A percentile compares a stretch with the other conserved stretches of the same genome.
These are phyloP conservation scores for Neonectria ditissima DNA, from an alignment of 2,329 filamentous ascomycete genomes.

Conservation along the genomic window DNA sequence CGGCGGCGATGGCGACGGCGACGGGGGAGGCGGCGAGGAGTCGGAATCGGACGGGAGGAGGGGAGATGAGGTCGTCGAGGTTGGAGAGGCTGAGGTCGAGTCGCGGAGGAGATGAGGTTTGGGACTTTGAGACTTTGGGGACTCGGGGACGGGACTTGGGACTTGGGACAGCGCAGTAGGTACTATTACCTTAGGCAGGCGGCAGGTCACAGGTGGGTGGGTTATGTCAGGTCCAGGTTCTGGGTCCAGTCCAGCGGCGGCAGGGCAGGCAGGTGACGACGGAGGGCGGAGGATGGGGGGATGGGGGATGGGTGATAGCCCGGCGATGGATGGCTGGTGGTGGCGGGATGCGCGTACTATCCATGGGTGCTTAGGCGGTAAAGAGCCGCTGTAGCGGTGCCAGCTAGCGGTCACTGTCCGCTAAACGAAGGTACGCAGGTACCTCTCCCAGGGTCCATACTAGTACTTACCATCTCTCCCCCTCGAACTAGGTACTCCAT, in stretches of 20 bases:
- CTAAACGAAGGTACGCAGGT: background rate
- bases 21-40: slow-evolving; percentile 27
- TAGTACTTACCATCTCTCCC: background rate
- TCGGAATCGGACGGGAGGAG: slow-evolving; percentile 27
- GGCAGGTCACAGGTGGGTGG: slow-evolving; percentile 1
- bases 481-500: too few relatives aligned
- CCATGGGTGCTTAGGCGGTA: background rate
- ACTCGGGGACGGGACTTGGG: too few relatives aligned
- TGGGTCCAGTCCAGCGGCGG: background rate
- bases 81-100: slow-evolving; percentile 7
- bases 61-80: slow-evolving; percentile 20
- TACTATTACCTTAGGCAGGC: slow-evolving; percentile 3
- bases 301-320: too few relatives aligned
- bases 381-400: slow-evolving; percentile 4
- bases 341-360: slow-evolving; percentile 1
- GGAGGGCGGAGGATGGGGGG: slow-evolving; percentile 1
- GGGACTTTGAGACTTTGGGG: slow-evolving; percentile 13
- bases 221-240: slow-evolving; percentile 1
- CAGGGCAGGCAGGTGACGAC: slow-evolving; percentile 21
- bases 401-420: slow-evolving; percentile 13
- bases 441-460: too few relatives aligned
- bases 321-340: background rate
- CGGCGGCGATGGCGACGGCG: slow-evolving; percentile 23
- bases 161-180: slow-evolving; percentile 11
- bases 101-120: slow-evolving; percentile 20